Conservation (phyloP, 768 basidiomycete species). For the Trametes cinnabarina region DNA sequence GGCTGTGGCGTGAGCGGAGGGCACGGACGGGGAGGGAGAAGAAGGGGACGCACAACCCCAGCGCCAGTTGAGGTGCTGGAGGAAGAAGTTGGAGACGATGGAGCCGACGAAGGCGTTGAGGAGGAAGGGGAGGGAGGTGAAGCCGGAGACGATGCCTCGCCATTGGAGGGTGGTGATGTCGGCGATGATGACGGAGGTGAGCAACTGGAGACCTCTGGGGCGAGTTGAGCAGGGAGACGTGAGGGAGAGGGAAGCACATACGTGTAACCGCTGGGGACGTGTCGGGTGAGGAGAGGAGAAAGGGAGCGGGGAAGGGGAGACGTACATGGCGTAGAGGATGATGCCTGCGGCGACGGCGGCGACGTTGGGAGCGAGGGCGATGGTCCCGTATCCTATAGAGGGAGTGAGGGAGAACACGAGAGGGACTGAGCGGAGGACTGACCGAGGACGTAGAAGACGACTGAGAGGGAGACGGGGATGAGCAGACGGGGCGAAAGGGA, state of each 20-base stretch:
- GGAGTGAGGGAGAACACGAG: conserved; percentile 14
- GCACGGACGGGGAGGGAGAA: conserved; percentile 27
- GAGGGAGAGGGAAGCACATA: conserved; percentile 31
- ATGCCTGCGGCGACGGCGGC: conserved; percentile 37
- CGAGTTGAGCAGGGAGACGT: conserved; percentile 7
- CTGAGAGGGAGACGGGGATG: conserved; percentile 23
- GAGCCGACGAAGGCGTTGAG: conserved; percentile 63
- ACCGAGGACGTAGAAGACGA: conserved; percentile 46
- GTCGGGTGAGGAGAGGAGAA: conserved; percentile 31
- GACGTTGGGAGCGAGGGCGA: conserved; percentile 28
- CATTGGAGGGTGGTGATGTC: conserved; percentile 32
- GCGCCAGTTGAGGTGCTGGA: conserved; percentile 53
- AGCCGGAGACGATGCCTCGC: conserved; percentile 39
- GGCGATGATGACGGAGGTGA: conserved; percentile 44
- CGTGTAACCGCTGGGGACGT: conserved; percentile 53
- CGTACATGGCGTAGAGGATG: conserved; percentile 55
- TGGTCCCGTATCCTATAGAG: conserved; percentile 36
- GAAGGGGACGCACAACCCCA: conserved; percentile 52
- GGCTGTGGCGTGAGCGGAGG: background rate
- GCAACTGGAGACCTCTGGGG: conserved; percentile 54
- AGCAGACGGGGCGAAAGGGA: conserved; percentile 26
- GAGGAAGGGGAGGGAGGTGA: conserved; percentile 51
- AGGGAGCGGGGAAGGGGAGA: conserved; percentile 12
- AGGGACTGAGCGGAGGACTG: conserved; percentile 3
- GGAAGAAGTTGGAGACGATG: conserved; percentile 47